A percentile compares a stretch with the other conserved stretches of the same genome.
Conservation (phyloP, 176 grass and related monocot species). For the Canna indica region DNA sequence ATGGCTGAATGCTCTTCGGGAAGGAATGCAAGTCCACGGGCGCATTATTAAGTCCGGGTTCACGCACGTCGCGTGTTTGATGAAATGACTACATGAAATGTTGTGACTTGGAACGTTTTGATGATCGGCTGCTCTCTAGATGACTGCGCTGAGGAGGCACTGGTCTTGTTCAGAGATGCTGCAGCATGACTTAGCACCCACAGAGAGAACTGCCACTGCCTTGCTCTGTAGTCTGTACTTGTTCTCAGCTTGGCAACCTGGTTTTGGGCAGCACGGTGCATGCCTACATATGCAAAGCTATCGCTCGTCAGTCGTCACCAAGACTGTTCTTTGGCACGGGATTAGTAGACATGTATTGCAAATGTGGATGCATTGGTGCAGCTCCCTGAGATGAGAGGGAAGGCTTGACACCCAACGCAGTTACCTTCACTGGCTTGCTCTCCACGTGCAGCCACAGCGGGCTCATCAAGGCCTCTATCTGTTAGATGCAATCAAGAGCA, state of each 20-base stretch:
- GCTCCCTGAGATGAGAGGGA: constrained; percentile 5
- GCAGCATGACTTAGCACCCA: neutral
- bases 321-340: constrained; percentile 7
- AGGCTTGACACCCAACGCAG: neutral
- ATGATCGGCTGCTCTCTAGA: constrained; percentile 7
- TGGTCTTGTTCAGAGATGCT: constrained; percentile 16
- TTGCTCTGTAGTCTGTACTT: constrained; percentile 8
- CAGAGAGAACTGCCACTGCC: neutral
- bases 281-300: constrained; percentile 3
- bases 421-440: constrained; percentile 6
- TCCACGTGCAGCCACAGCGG: constrained; percentile 10
- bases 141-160: neutral
- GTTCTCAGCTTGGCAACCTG: constrained; percentile 1
- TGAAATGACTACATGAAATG: constrained; percentile 9
- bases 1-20: constrained; percentile 7
- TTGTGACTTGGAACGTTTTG: constrained; percentile 14
- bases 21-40: constrained; percentile 12
- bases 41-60: neutral
- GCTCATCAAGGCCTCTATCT: constrained; percentile 6
- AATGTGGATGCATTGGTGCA: constrained; percentile 4
- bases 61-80: constrained; percentile 6
- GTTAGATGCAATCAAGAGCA: constrained; percentile 6
- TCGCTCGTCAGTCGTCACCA: neutral
- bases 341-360: constrained; percentile 18
- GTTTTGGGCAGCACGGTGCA: neutral